These are phyloP conservation scores for Prasinococcaceae sp. DNA, from an alignment of 139 green algal genomes.

Conservation along the genomic window DNA sequence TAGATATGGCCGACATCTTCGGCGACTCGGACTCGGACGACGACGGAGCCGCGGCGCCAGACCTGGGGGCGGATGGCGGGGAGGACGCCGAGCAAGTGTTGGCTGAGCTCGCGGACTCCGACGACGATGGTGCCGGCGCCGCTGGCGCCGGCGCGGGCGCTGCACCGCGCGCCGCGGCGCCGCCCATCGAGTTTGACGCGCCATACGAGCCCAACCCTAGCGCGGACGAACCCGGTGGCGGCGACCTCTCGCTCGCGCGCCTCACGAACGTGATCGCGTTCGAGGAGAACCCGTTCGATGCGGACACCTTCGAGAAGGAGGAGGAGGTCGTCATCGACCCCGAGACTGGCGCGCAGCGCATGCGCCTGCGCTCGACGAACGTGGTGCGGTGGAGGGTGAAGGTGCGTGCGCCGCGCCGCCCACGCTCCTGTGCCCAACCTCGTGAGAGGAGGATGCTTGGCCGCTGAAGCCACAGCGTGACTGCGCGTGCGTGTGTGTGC, in stretches of 20 bases:
- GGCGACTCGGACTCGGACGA: neutral
- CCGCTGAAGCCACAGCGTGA: too few species aligned
- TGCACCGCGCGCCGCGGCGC: too few species aligned
- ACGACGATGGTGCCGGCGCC: neutral
- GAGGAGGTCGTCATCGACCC: neutral
- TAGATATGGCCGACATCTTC: neutral
- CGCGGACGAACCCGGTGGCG: neutral
- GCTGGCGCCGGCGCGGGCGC: too few species aligned
- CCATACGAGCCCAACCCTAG: neutral
- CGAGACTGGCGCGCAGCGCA: neutral
- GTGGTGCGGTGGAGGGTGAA: slow-evolving; percentile 12
- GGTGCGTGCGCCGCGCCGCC: too few species aligned
- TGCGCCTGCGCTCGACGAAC: neutral
- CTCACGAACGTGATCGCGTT: neutral
- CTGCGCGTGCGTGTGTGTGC: too few species aligned
- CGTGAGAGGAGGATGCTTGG: too few species aligned
- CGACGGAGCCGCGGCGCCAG: neutral
- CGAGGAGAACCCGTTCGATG: neutral
- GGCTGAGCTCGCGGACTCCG: neutral
- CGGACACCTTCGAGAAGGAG: neutral
- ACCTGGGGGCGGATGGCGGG: neutral
- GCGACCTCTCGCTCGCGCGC: neutral
- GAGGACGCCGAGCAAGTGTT: neutral
- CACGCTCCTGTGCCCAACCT: too few species aligned
- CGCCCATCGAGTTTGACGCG: too few species aligned